phyloP scores from a whole-genome alignment of 129 eudicot species.

The Lonicera japonica region DNA sequence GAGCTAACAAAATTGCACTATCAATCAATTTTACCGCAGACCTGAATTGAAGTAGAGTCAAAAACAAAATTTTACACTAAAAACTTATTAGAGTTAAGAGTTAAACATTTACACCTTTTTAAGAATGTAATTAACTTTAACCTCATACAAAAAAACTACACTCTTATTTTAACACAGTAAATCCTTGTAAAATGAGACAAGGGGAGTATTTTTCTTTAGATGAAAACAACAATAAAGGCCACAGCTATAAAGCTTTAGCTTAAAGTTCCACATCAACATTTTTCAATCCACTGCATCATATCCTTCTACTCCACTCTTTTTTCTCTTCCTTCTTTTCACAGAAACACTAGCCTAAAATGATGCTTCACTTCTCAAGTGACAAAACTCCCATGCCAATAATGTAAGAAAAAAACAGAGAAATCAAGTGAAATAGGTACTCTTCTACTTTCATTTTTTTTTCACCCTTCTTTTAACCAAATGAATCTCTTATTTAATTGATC shows the following conservation, averaged over 20 bases:
- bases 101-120: too few relatives aligned
- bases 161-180: too few relatives aligned
- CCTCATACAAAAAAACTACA: too few relatives aligned
- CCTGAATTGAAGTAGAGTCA: not conserved
- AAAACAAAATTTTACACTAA: not conserved
- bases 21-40: too few relatives aligned
- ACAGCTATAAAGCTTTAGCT: not conserved
- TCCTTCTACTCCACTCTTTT: not conserved
- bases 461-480: too few relatives aligned
- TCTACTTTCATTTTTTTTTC: not conserved
- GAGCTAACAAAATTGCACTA: too few relatives aligned
- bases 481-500: too few relatives aligned
- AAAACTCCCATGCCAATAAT: not conserved
- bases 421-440: constrained; percentile 8
- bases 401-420: not conserved
- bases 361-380: not conserved
- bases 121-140: too few relatives aligned
- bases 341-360: not conserved
- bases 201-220: not conserved
- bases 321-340: not conserved
- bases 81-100: too few relatives aligned
- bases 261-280: not conserved
- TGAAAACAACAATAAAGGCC: not conserved
- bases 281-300: not conserved
- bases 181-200: too few relatives aligned